phyloP scores from a whole-genome alignment of 2,329 filamentous ascomycete genomes.

The Ceratocystis diversiconidia region DNA sequence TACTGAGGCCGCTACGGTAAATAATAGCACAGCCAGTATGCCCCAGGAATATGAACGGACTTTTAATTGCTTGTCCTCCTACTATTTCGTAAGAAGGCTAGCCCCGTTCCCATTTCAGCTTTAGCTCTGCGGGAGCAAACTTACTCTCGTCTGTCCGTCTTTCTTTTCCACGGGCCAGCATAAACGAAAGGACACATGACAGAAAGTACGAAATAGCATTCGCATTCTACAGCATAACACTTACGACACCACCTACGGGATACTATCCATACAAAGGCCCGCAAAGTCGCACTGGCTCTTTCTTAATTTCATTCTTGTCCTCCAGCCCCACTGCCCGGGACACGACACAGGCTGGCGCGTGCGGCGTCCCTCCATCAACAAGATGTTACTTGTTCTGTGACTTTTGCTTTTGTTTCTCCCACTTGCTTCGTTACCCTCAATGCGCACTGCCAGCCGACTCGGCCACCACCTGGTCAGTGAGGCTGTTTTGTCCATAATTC shows the following conservation, averaged over 20 bases:
- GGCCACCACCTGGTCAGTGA: neutral
- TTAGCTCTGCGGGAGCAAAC: neutral
- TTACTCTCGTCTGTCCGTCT: neutral
- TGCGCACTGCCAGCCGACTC: constrained; percentile 5
- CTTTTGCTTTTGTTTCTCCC: neutral
- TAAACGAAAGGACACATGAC: neutral
- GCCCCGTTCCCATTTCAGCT: neutral
- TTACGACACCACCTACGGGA: neutral
- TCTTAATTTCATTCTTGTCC: neutral
- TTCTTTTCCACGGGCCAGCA: neutral
- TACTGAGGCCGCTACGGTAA: neutral
- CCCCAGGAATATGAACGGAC: neutral
- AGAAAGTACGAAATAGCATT: neutral
- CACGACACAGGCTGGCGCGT: neutral
- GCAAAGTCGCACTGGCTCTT: neutral
- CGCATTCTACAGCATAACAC: neutral
- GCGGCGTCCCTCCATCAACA: neutral
- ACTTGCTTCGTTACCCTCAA: neutral
- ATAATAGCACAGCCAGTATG: neutral
- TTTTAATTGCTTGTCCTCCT: neutral
- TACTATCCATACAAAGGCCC: neutral
- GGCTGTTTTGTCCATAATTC: neutral
- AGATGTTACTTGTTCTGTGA: neutral
- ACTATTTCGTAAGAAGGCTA: neutral
- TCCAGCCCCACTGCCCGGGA: neutral